phyloP scores from a whole-genome alignment of 768 basidiomycete species.

The Podaxis sp. region DNA sequence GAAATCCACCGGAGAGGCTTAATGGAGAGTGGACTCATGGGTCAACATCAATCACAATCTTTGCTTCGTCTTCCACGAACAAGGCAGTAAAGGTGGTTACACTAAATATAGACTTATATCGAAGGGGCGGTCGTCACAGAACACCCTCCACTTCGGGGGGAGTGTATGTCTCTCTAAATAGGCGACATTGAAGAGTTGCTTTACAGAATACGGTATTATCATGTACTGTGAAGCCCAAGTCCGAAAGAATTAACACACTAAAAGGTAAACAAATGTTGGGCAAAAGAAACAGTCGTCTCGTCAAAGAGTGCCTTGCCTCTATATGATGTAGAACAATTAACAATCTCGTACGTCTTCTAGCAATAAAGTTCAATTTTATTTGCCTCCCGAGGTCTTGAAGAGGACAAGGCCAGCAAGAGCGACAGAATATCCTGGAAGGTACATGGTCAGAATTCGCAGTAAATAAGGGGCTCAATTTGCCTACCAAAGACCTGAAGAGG shows the following conservation, averaged over 20 bases:
- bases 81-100: background rate
- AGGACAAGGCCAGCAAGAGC: constrained; percentile 83
- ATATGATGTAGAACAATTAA: background rate
- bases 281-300: background rate
- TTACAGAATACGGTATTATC: constrained; percentile 6
- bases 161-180: background rate
- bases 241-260: background rate
- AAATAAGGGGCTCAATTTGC: constrained; percentile 19
- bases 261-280: background rate
- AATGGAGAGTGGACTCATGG: background rate
- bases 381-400: constrained; percentile 76
- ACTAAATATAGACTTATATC: background rate
- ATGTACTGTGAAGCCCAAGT: background rate
- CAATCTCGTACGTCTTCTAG: background rate
- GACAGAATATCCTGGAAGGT: constrained; percentile 72
- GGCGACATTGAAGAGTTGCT: background rate
- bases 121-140: background rate
- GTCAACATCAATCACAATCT: background rate
- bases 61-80: background rate
- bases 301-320: background rate
- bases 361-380: constrained; percentile 32
- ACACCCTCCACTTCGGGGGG: background rate
- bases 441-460: background rate
- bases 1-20: too few relatives aligned
- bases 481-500: constrained; percentile 81